phyloP scores from a whole-genome alignment of 139 green algal genomes.

The Axilococcus clingmanii region DNA sequence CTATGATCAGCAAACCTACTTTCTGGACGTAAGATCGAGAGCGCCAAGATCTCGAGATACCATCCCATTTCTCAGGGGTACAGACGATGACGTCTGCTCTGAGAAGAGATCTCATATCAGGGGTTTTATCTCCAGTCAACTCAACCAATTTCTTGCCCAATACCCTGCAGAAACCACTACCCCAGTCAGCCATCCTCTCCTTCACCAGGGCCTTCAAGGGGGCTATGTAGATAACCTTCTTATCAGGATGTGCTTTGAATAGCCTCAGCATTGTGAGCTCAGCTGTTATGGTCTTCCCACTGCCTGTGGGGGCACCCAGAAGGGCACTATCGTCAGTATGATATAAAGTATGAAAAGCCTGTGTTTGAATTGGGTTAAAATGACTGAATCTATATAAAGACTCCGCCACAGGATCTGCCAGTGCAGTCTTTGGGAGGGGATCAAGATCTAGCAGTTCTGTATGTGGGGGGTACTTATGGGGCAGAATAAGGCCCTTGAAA shows the following conservation, averaged over 20 bases:
- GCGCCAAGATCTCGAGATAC: conserved; percentile 86
- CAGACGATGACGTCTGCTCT: conserved; percentile 88
- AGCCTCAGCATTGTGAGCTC: conserved; percentile 89
- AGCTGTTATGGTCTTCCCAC: conserved; percentile 87
- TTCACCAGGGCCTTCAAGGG: conserved; percentile 85
- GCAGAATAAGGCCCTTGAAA: conserved; percentile 71
- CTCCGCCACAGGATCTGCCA: conserved; percentile 61
- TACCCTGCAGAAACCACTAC: conserved; percentile 51
- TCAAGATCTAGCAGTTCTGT: conserved; percentile 89
- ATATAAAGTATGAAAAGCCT: conserved; percentile 95
- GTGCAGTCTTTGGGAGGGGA: conserved; percentile 76
- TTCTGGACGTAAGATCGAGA: conserved; percentile 64
- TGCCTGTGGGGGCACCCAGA: conserved; percentile 86
- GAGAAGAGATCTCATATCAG: conserved; percentile 49
- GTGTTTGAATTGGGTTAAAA: conserved; percentile 99
- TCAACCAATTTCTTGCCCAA: conserved; percentile 81
- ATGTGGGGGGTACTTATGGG: conserved; percentile 48
- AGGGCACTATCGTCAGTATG: conserved; percentile 93
- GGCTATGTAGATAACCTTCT: conserved; percentile 93
- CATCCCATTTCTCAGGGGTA: conserved; percentile 98
- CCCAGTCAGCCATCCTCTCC: conserved; percentile 93
- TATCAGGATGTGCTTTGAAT: conserved; percentile 56
- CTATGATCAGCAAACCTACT: conserved; percentile 84
- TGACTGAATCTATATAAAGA: conserved; percentile 84
- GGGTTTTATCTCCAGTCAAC: conserved; percentile 62